Percentiles rank a stretch among this genome's conserved stretches.
phyloP scores from a whole-genome alignment of 2,329 filamentous ascomycete species.

The Xylariaceae sp. region DNA sequence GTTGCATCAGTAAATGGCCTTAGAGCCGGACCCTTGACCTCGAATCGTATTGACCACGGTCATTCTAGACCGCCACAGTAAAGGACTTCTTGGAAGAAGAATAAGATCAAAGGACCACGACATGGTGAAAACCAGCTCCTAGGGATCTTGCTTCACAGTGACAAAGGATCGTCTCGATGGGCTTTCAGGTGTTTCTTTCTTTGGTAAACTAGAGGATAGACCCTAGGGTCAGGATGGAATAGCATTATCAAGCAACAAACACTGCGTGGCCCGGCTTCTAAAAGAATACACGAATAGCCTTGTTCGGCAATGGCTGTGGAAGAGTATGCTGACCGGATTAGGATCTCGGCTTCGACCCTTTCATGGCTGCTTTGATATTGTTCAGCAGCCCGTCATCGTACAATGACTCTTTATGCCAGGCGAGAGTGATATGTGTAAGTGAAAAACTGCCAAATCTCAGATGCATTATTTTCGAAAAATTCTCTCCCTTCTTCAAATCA shows the following conservation, averaged over 20 bases:
- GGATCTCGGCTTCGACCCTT: slow-evolving; percentile 19
- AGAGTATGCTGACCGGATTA: slow-evolving; percentile 20
- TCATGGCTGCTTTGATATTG: slow-evolving; percentile 24
- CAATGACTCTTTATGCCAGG: slow-evolving; percentile 29
- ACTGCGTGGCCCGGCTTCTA: background rate
- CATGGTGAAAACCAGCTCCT: no score
- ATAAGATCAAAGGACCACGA: no score
- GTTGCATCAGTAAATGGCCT: no score
- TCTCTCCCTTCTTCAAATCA: no score
- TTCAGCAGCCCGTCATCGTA: slow-evolving; percentile 15
- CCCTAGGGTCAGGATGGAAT: no score
- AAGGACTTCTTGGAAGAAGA: no score
- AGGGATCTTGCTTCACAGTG: no score
- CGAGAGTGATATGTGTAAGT: slow-evolving; percentile 21
- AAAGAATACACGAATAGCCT: slow-evolving; percentile 7
- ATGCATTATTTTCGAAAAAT: background rate
- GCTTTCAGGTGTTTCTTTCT: background rate
- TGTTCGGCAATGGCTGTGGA: slow-evolving; percentile 2
- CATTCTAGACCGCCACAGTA: no score
- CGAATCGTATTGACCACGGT: no score
- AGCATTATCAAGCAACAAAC: background rate
- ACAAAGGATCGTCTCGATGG: no score
- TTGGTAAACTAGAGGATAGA: no score
- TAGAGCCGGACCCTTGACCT: no score
- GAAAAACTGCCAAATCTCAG: slow-evolving; percentile 3